A percentile compares a stretch with the other conserved stretches of the same genome.
These are phyloP conservation scores for Pisolithus microcarpus DNA, from an alignment of 768 basidiomycete genomes.

Conservation along the genomic window DNA sequence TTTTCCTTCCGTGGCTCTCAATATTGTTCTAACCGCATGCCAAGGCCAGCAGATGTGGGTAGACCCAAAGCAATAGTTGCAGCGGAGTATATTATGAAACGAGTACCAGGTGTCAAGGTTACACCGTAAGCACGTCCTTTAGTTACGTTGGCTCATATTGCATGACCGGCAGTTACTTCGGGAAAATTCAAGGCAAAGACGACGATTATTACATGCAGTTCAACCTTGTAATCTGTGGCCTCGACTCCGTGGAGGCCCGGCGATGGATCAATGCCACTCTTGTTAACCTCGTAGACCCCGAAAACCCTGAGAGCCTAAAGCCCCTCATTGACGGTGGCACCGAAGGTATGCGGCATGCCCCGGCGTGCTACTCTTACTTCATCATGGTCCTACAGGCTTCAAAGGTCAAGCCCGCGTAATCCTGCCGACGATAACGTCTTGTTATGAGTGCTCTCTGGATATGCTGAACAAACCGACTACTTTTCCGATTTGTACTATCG, in stretches of 20 bases:
- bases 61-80: conserved; percentile 90
- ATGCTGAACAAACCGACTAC: conserved; percentile 97
- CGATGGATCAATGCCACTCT: conserved; percentile 99
- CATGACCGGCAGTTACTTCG: conserved; percentile 63
- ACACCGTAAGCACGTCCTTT: conserved; percentile 65
- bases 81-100: conserved; percentile 93
- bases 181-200: conserved; percentile 97
- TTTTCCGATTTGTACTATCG: conserved; percentile 98
- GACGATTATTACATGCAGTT: conserved; percentile 96
- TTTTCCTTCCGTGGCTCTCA: not conserved
- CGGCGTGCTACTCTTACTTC: not conserved
- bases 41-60: conserved; percentile 84
- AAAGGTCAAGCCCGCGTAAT: conserved; percentile 98
- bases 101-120: conserved; percentile 93
- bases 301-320: conserved; percentile 87
- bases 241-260: conserved; percentile 95
- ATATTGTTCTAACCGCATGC: conserved; percentile 1
- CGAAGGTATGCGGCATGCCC: conserved; percentile 50
- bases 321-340: conserved; percentile 98
- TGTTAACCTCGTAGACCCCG: conserved; percentile 89
- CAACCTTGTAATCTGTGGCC: conserved; percentile 92
- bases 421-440: conserved; percentile 88
- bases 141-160: conserved; percentile 2
- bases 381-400: conserved; percentile 57
- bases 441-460: conserved; percentile 96